Percentiles rank a stretch among this genome's conserved stretches.
Evolutionary conservation across 352 stramenopile species (phyloP).

Genomic region (Phytophthora fragariaefolia): DNA sequence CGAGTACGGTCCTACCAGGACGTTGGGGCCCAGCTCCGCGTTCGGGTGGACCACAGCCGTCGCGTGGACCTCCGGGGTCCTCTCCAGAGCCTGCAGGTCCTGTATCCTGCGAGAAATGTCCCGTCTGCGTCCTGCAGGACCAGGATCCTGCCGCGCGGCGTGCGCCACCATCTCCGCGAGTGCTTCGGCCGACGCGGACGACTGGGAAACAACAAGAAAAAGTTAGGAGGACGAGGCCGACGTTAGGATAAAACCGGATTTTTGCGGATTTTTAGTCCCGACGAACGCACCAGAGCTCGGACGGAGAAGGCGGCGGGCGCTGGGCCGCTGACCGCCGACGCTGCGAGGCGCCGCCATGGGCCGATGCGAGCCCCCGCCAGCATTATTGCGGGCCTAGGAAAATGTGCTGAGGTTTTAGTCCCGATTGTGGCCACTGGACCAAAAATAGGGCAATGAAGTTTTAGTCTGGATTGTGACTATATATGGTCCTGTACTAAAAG

Average conservation of each 20-base stretch:
- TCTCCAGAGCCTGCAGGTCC: constrained; percentile 9
- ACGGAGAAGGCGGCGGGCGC: background rate
- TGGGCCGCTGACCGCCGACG: background rate
- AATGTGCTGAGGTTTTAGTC: too few relatives aligned
- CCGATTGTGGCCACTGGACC: too few relatives aligned
- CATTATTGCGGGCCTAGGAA: constrained; percentile 13
- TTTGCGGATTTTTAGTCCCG: background rate
- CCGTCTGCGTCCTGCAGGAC: constrained; percentile 14
- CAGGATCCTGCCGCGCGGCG: constrained; percentile 30
- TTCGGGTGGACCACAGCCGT: constrained; percentile 78
- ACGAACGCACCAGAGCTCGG: constrained; percentile 20
- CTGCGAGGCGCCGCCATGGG: constrained; percentile 1
- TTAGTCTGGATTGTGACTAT: too few relatives aligned
- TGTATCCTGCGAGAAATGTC: constrained; percentile 8
- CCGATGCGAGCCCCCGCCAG: background rate
- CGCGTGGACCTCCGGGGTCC: constrained; percentile 49
- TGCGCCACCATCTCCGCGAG: constrained; percentile 66
- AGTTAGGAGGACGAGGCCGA: background rate
- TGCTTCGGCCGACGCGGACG: constrained; percentile 34
- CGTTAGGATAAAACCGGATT: background rate
- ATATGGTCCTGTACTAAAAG: too few relatives aligned
- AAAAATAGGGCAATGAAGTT: too few relatives aligned
- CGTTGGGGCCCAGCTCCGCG: constrained; percentile 57
- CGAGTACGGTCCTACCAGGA: constrained; percentile 78
- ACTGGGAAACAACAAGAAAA: constrained; percentile 8